Conservation (phyloP, 495 filamentous ascomycete genomes). For the Cudoniella acicularis region DNA sequence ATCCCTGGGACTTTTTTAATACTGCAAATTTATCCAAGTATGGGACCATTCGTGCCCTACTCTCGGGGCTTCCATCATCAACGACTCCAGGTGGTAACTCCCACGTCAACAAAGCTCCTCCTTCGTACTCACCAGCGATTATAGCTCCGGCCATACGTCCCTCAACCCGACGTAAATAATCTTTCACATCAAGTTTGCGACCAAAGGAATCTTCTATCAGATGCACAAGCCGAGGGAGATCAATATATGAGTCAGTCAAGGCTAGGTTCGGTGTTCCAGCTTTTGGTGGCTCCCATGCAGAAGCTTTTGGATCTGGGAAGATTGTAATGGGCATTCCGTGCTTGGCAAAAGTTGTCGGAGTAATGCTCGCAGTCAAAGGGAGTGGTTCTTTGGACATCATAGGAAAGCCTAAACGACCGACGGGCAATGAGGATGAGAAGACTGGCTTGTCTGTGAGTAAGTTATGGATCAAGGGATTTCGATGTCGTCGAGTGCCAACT, state of each 20-base stretch:
- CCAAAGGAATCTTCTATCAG: constrained; percentile 95
- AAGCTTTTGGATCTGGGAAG: constrained; percentile 61
- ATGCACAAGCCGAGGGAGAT: constrained; percentile 74
- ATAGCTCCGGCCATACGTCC: constrained; percentile 83
- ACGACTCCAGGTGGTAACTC: constrained; percentile 64
- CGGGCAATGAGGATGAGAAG: constrained; percentile 84
- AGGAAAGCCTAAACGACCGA: constrained; percentile 46
- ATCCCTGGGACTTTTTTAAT: constrained; percentile 79
- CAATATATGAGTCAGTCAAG: constrained; percentile 74
- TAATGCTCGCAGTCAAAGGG: constrained; percentile 23
- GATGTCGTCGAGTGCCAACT: constrained; percentile 69
- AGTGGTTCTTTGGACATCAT: constrained; percentile 6
- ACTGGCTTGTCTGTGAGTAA: constrained; percentile 92
- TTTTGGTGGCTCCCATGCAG: constrained; percentile 63
- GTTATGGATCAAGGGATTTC: constrained; percentile 94
- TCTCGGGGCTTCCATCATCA: constrained; percentile 48
- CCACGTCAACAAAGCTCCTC: constrained; percentile 93
- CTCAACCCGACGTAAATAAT: constrained; percentile 77
- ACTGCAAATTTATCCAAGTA: constrained; percentile 99
- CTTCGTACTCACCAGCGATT: constrained; percentile 94
- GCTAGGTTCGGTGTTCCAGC: constrained; percentile 48
- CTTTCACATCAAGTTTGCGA: constrained; percentile 73
- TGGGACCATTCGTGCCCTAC: constrained; percentile 63
- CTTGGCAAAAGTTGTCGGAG: constrained; percentile 79
- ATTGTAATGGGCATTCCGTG: constrained; percentile 85